These are phyloP conservation scores for Carex kokanica DNA, from an alignment of 176 grass and related monocot species.

Conservation along the genomic window DNA sequence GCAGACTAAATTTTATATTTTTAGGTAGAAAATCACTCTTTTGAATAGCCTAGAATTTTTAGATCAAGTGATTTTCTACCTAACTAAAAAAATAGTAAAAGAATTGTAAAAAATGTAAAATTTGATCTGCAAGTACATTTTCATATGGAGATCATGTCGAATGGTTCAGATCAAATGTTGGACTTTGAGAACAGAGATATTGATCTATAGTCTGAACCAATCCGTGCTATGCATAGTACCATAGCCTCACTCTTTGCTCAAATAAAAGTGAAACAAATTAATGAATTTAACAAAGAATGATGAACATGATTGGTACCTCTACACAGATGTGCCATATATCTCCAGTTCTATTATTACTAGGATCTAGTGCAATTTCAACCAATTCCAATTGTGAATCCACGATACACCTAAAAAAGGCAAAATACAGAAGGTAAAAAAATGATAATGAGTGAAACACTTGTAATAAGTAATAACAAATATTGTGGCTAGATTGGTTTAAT, in stretches of 20 bases:
- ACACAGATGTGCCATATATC: constrained; percentile 88
- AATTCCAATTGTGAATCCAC: constrained; percentile 32
- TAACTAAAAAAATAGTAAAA: too few species aligned
- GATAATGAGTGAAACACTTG: not conserved
- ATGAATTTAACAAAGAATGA: not conserved
- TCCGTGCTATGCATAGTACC: too few species aligned
- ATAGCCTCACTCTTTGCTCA: not conserved
- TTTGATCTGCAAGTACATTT: too few species aligned
- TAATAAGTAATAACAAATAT: constrained; percentile 12
- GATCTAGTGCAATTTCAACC: constrained; percentile 57
- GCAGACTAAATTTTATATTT: too few species aligned
- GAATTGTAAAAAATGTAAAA: too few species aligned
- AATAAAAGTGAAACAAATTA: constrained; percentile 8
- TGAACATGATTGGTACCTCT: constrained; percentile 40
- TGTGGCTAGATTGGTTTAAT: not conserved
- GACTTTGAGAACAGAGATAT: too few species aligned
- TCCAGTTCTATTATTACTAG: constrained; percentile 69
- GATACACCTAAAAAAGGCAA: constrained; percentile 30
- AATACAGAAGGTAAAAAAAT: constrained; percentile 21
- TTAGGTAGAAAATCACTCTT: too few species aligned
- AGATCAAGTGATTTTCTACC: too few species aligned
- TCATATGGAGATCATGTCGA: too few species aligned
- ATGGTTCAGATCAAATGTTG: too few species aligned
- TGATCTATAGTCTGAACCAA: too few species aligned
- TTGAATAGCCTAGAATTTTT: too few species aligned